A percentile compares a stretch with the other conserved stretches of the same genome.
Evolutionary conservation across 2,329 filamentous ascomycete species (phyloP).

Genomic region (Xylariaceae sp.): DNA sequence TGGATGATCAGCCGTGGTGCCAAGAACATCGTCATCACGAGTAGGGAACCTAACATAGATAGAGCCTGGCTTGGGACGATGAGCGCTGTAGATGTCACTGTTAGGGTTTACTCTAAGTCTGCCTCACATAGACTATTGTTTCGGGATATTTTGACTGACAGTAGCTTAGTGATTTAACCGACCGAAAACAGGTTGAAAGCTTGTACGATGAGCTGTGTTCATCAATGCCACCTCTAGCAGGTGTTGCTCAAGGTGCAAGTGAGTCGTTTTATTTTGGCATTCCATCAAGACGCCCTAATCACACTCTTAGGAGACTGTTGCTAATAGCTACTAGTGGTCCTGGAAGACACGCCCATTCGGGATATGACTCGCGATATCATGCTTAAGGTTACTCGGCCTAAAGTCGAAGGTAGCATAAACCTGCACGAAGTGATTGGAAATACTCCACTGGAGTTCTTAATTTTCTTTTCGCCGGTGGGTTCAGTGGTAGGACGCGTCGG

Average conservation of each 20-base stretch:
- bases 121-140: no score
- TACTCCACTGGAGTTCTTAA: slow-evolving; percentile 43
- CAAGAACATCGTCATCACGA: no score
- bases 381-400: slow-evolving; percentile 37
- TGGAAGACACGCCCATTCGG: slow-evolving; percentile 41
- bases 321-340: slow-evolving; percentile 44
- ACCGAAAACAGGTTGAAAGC: slow-evolving; percentile 16
- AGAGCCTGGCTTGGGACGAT: no score
- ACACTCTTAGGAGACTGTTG: no score
- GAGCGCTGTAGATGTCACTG: no score
- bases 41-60: no score
- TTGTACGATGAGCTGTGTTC: slow-evolving; percentile 15
- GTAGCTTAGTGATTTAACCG: slow-evolving; percentile 26
- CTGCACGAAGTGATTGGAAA: slow-evolving; percentile 39
- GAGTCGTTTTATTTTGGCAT: no score
- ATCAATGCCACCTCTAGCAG: slow-evolving; percentile 41
- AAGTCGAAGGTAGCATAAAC: slow-evolving; percentile 40
- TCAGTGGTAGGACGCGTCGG: slow-evolving; percentile 41
- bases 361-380: slow-evolving; percentile 34
- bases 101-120: no score
- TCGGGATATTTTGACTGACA: no score
- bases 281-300: no score
- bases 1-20: no score
- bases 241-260: slow-evolving; percentile 45
- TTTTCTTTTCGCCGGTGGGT: slow-evolving; percentile 44